Evolutionary conservation across 192 early-diverging fungal genomes (phyloP), one percentile per base, ranked within the genome.

Genomic region (Neocallimastix lanati): DNA sequence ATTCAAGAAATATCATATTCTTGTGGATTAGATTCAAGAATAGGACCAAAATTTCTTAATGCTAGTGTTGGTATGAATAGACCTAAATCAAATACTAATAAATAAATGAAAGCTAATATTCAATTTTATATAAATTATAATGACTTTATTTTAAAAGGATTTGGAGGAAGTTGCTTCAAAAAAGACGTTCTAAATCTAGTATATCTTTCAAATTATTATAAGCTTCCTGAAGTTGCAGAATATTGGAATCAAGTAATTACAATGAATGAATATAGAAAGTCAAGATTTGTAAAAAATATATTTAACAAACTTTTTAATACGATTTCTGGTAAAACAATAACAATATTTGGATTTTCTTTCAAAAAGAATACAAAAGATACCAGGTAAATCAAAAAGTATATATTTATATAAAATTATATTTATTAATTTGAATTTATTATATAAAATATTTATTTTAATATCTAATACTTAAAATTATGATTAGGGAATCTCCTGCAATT

Each of bases 351-450:
- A 12, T 98, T 98, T 85, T 94, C 96, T 0, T 98, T 94, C 87
- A 98, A 98, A 88, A 94, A 93, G 84, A 92, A 95, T 81, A 98
- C 95, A 29, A 93, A 94, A 80, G 96, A 98, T 86, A 93, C 96
- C 29, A 89, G 77, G 77, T 36, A 33, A 33, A 33, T 6, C 11
- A 33, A n/a, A n/a, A n/a, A n/a, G n/a, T n/a, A n/a, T n/a, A n/a
- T n/a, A n/a, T n/a, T n/a, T n/a, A n/a, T n/a, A n/a, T n/a, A 33
- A 33, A 11, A 33, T 6, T 33, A 3, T 33, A 33, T 33, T 33
- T 9, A 21, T 25, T 33, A 33, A 6, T 33, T 33, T 33, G 11
- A 33, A 6, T 11, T 33, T 33, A 33, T 33, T n/a, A n/a, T n/a
- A n/a, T n/a, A n/a, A n/a, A n/a, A n/a, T n/a, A n/a, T n/a, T n/a